Conservation (phyloP, 768 basidiomycete species). For the Serendipita vermifera region DNA sequence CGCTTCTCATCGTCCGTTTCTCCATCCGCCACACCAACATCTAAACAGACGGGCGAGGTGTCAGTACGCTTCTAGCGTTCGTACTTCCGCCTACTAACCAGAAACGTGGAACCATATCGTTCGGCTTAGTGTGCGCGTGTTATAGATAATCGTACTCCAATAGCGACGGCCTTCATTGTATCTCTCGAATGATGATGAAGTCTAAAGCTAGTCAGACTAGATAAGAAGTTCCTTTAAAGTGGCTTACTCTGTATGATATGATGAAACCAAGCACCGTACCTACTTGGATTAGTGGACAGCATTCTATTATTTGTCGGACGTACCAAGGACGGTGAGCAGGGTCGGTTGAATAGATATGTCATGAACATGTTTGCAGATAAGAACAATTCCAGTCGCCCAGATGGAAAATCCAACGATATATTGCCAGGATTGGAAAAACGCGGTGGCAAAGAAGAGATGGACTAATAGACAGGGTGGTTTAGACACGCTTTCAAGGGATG, state of each 20-base stretch:
- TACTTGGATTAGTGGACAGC: not conserved
- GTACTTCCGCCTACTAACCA: no score
- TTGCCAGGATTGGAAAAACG: slow-evolving; percentile 50
- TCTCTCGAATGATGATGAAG: slow-evolving; percentile 15
- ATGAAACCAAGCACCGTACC: no score
- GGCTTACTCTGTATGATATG: no score
- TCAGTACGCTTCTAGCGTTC: no score
- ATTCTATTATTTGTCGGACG: slow-evolving; percentile 49
- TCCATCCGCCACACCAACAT: no score
- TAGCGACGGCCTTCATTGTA: slow-evolving; percentile 59
- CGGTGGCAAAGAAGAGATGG: slow-evolving; percentile 21
- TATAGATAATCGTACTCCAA: slow-evolving; percentile 53
- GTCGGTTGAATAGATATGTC: slow-evolving; percentile 35
- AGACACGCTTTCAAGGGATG: no score
- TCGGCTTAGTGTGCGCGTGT: slow-evolving; percentile 18
- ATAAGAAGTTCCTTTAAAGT: no score
- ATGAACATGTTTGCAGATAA: slow-evolving; percentile 34
- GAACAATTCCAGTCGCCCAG: slow-evolving; percentile 46
- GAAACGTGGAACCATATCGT: slow-evolving; percentile 58
- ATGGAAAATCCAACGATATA: slow-evolving; percentile 49
- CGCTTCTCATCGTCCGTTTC: slow-evolving; percentile 25
- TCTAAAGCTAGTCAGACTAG: no score
- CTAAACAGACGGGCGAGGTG: no score
- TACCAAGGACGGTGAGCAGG: slow-evolving; percentile 41
- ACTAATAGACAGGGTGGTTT: not conserved